Conservation (phyloP, 352 stramenopile genomes). For the Phytophthora aleatoria region DNA sequence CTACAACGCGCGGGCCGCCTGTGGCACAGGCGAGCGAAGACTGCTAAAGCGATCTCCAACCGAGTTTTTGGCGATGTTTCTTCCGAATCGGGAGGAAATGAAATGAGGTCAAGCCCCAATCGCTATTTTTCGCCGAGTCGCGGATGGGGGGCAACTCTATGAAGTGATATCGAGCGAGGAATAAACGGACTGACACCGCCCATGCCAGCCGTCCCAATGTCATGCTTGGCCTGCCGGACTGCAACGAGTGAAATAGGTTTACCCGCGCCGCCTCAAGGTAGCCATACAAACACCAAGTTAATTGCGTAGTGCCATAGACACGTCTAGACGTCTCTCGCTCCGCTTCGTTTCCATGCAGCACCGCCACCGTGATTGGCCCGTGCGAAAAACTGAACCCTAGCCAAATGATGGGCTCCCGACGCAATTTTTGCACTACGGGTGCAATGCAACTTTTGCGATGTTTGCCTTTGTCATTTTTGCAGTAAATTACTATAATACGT, state of each 20-base stretch:
- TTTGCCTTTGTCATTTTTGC: not conserved
- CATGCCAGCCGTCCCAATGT: slow-evolving; percentile 15
- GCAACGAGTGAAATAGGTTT: slow-evolving; percentile 29
- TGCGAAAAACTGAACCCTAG: slow-evolving; percentile 8
- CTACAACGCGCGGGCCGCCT: slow-evolving; percentile 37
- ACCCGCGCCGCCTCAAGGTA: not conserved
- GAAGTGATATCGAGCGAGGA: not conserved
- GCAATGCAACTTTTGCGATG: slow-evolving; percentile 7
- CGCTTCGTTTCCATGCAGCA: slow-evolving; percentile 32
- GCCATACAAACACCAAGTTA: slow-evolving; percentile 16
- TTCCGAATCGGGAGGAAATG: slow-evolving; percentile 32
- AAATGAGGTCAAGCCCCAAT: slow-evolving; percentile 26
- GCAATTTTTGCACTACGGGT: slow-evolving; percentile 2
- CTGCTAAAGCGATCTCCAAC: slow-evolving; percentile 8
- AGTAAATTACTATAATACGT: not conserved
- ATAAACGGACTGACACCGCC: not conserved
- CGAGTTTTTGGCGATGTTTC: slow-evolving; percentile 20
- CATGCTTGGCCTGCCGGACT: not conserved
- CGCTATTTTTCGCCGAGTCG: slow-evolving; percentile 16
- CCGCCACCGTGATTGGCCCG: slow-evolving; percentile 16
- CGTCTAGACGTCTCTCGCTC: slow-evolving; percentile 12
- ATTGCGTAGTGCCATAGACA: slow-evolving; percentile 20
- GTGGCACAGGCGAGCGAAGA: slow-evolving; percentile 32
- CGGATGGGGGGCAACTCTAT: slow-evolving; percentile 11
- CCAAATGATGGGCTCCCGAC: slow-evolving; percentile 6